These are phyloP conservation scores for Porcisia deanei DNA, from an alignment of 208 protist species.

Conservation along the genomic window DNA sequence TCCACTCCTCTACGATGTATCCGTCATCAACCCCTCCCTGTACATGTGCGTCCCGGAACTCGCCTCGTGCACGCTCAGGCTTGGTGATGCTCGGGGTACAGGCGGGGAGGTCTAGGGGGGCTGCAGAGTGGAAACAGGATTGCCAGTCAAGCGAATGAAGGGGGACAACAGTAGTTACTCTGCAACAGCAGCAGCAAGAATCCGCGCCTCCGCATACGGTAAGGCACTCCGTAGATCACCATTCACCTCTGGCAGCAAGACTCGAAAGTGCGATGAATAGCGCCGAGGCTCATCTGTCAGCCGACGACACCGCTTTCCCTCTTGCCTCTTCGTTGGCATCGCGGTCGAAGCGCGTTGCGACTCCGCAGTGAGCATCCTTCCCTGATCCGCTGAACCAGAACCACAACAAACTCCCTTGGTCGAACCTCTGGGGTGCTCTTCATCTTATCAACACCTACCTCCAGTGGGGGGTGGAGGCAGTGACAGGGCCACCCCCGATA, in stretches of 20 bases:
- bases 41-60: slow-evolving; percentile 17
- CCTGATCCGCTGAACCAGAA: not conserved
- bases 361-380: not conserved
- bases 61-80: slow-evolving; percentile 22
- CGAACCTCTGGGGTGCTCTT: not conserved
- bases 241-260: not conserved
- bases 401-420: not conserved
- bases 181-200: not conserved
- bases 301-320: not conserved
- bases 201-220: not conserved
- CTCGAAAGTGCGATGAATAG: not conserved
- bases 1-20: slow-evolving; percentile 23
- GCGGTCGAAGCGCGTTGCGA: not conserved
- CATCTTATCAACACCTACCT: not conserved
- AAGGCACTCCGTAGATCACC: too few species aligned
- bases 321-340: not conserved
- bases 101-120: slow-evolving; percentile 11
- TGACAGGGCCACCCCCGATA: not conserved
- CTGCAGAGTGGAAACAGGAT: not conserved
- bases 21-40: slow-evolving; percentile 19
- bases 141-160: not conserved
- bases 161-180: not conserved
- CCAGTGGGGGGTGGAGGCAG: not conserved
- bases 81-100: slow-evolving; percentile 24
- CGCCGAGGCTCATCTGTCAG: not conserved